Base-by-base conservation (phyloP, 805 yeast genomes). In the Candida adriatica region DNA sequence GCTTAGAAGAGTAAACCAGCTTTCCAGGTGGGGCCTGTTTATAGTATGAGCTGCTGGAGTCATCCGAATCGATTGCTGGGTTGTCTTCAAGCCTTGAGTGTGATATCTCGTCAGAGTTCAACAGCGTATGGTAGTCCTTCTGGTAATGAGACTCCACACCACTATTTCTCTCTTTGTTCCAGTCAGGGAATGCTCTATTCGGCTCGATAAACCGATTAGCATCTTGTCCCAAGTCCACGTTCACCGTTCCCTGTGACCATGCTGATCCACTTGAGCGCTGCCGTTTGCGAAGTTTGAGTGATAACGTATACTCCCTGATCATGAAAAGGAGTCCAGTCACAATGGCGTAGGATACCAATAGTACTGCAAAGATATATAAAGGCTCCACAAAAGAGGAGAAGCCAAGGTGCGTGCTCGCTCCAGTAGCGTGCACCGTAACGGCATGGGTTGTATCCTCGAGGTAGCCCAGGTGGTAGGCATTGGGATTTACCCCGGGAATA, bases 401-500 rank as follows among this genome's bases (percentile, higher is more conserved):
- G 16, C 39, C 41, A 3, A 45, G 17, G 14, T 41, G 39, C 0
- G 11, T 18, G 2, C 38, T 40, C 4, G 48, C 36, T 2, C 16
- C 16, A 2, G 33, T 19, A 20, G 35, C 29, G 17, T 42, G 38
- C 2, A 36, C 18, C n/a, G n/a, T n/a, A n/a, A n/a, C n/a, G n/a
- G n/a, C n/a, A n/a, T n/a, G n/a, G 2, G 56, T 43, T n/a, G 13
- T 27, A 26, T 45, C 55, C 24, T 51, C 56, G 26, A 51, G 46
- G 34, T 33, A 51, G 5, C 49, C 55, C n/a, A 48, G 32, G 34
- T 51, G 57, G 27, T 45, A 49, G 1, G 43, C 36, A 29, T 51
- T 54, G 6, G 55, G 41, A 14, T 29, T 31, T 6, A 50, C 48
- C 7, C 56, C 56, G 6, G 56, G 56, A 16, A 52, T 43, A n/a